Evolutionary conservation across 805 yeast species (phyloP).

Genomic region (Schizosaccharomyces japonicus): DNA sequence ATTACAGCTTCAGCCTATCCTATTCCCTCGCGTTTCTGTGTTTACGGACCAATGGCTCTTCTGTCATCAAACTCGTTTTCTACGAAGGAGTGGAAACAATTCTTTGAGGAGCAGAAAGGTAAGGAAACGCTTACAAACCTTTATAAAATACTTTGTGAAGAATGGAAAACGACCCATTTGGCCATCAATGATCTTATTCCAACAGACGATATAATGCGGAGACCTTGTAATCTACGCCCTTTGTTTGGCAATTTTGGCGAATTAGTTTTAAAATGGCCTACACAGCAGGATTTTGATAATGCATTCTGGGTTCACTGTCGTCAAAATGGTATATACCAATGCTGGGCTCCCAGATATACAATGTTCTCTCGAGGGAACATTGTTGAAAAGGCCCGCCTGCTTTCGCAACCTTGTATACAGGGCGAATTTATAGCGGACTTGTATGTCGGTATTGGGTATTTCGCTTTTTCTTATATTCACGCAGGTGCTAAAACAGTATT

Average conservation of each 20-base stretch:
- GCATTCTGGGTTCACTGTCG: slow-evolving; percentile 50
- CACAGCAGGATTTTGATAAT: slow-evolving; percentile 20
- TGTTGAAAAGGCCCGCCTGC: slow-evolving; percentile 49
- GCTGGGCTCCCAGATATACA: slow-evolving; percentile 67
- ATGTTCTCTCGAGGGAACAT: slow-evolving; percentile 79
- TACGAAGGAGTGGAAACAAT: not conserved
- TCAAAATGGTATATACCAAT: slow-evolving; percentile 55
- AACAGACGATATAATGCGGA: slow-evolving; percentile 29
- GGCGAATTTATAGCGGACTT: slow-evolving; percentile 35
- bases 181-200: slow-evolving; percentile 51
- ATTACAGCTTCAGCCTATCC: too few relatives aligned
- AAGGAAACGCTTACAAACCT: slow-evolving; percentile 2
- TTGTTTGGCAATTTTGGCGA: slow-evolving; percentile 42
- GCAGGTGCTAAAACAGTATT: slow-evolving; percentile 29
- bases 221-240: slow-evolving; percentile 38
- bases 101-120: not conserved
- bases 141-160: slow-evolving; percentile 10
- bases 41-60: not conserved
- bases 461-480: slow-evolving; percentile 41
- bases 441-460: slow-evolving; percentile 73
- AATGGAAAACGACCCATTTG: slow-evolving; percentile 27
- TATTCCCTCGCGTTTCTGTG: not conserved
- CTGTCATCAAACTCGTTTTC: not conserved
- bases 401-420: slow-evolving; percentile 20
- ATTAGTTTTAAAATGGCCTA: slow-evolving; percentile 15